Evolutionary conservation across 2,329 filamentous ascomycete genomes (phyloP), one percentile per base, ranked within the genome.

Genomic region (Lithohypha guttulata): DNA sequence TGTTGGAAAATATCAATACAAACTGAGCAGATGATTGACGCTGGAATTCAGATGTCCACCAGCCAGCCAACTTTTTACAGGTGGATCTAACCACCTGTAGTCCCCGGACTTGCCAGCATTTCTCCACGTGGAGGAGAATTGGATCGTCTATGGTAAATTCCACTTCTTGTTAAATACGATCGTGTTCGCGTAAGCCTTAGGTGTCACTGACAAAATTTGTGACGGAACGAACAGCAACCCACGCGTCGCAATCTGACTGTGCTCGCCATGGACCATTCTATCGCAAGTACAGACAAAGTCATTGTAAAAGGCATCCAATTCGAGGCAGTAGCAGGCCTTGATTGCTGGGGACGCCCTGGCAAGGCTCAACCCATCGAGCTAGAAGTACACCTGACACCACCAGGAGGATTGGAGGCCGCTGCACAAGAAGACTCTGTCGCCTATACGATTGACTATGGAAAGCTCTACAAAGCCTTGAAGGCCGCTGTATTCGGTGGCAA

Each of bases 381-480:
- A 38, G 63, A 59, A 13, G 49, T 68, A 9, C 61, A 61, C 27
- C 51, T 68, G 29, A 60, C 61, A 11, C 62, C 64, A 42, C 60
- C 60, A 4, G 60, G 56, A 4, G 35, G 35, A 10, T 46, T 56
- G 25, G 56, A 64, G 22, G 55, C 57, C 2, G 61, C 65, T 6
- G 62, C 62, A 2, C 53, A 55, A 19, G 55, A 57, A 21, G 66
- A 69, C 41, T 59, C 67, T 43, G 61, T 68, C 39, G 59, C 57
- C 9, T 52, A 62, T 9, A 65, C 64, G 1, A 52, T 69, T 15
- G 63, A 65, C 47, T 69, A 69, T 50, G 64, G 65, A 23, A 65
- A 63, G 43, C 54, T 68, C 13, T 68, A 62, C 49, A 61, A 63
- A 23, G 58, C 55, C 6, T 49, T 68, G 26, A 55, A 59, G 26